phyloP scores from a whole-genome alignment of 1,284 basidiomycete species.

The Inonotus hispidus region DNA sequence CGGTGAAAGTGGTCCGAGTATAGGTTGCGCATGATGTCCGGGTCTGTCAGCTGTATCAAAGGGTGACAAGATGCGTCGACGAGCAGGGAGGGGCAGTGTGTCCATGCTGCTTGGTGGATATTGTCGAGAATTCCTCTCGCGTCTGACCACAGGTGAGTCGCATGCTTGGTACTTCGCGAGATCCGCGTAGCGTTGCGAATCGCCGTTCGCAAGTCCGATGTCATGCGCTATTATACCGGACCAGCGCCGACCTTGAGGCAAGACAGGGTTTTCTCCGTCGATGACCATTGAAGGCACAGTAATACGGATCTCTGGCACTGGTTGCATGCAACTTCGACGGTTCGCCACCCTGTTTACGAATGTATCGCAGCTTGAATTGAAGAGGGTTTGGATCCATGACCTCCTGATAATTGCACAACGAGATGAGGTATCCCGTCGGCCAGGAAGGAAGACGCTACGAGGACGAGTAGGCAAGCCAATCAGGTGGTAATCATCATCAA shows the following conservation, averaged over 20 bases:
- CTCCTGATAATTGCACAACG: background rate
- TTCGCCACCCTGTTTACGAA: background rate
- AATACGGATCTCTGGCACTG: slow-evolving; percentile 3
- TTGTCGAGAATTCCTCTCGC: background rate
- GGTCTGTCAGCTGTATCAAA: background rate
- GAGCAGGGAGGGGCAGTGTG: background rate
- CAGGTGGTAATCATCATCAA: background rate
- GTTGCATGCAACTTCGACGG: background rate
- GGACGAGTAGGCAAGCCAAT: background rate
- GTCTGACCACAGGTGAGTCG: background rate
- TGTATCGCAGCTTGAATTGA: background rate
- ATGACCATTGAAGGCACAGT: background rate
- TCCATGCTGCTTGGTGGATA: background rate
- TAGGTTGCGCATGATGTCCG: background rate
- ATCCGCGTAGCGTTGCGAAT: background rate
- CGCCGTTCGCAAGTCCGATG: background rate
- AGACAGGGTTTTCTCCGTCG: background rate
- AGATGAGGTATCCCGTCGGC: background rate
- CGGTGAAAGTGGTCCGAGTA: background rate
- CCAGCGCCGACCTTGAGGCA: background rate
- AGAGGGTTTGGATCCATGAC: background rate
- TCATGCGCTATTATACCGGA: background rate
- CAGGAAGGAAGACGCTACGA: background rate
- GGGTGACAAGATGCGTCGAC: background rate
- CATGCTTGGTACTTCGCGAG: background rate